These are phyloP conservation scores for Calonectria fujianensis DNA, from an alignment of 2,329 filamentous ascomycete genomes.

Conservation along the genomic window DNA sequence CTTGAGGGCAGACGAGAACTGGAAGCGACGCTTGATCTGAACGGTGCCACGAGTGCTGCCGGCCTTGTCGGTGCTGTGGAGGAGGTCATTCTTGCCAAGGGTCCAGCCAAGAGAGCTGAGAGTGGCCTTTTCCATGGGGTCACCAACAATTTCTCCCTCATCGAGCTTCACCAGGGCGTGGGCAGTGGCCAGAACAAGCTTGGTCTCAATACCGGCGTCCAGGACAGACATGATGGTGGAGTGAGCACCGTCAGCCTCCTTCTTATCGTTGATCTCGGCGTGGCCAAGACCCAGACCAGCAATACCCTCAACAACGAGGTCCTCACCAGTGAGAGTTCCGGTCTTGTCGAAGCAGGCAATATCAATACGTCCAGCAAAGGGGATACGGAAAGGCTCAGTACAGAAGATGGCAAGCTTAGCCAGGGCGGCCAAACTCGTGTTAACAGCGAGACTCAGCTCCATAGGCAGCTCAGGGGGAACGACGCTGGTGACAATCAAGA, in stretches of 20 bases:
- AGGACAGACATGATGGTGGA: slow-evolving; percentile 84
- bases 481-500: slow-evolving; percentile 98
- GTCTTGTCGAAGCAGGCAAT: slow-evolving; percentile 99
- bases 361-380: slow-evolving; percentile 95
- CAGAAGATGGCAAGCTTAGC: slow-evolving; percentile 99
- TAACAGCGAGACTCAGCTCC: slow-evolving; percentile 97
- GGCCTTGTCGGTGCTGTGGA: slow-evolving; percentile 76
- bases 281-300: slow-evolving; percentile 88
- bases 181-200: slow-evolving; percentile 93
- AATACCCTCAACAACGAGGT: slow-evolving; percentile 97
- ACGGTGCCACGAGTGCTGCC: slow-evolving; percentile 78
- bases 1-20: slow-evolving; percentile 97
- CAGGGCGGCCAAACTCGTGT: slow-evolving; percentile 95
- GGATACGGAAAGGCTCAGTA: slow-evolving; percentile 98
- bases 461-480: slow-evolving; percentile 99
- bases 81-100: slow-evolving; percentile 90
- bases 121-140: slow-evolving; percentile 99
- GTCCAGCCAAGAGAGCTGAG: slow-evolving; percentile 92
- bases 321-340: slow-evolving; percentile 95
- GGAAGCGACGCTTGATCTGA: slow-evolving; percentile 96
- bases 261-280: slow-evolving; percentile 76
- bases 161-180: slow-evolving; percentile 97
- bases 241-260: slow-evolving; percentile 88
- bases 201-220: slow-evolving; percentile 85
- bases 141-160: slow-evolving; percentile 96